Evolutionary conservation across 139 green algal species (phyloP).

Genomic region (Chlamydomonas incerta): DNA sequence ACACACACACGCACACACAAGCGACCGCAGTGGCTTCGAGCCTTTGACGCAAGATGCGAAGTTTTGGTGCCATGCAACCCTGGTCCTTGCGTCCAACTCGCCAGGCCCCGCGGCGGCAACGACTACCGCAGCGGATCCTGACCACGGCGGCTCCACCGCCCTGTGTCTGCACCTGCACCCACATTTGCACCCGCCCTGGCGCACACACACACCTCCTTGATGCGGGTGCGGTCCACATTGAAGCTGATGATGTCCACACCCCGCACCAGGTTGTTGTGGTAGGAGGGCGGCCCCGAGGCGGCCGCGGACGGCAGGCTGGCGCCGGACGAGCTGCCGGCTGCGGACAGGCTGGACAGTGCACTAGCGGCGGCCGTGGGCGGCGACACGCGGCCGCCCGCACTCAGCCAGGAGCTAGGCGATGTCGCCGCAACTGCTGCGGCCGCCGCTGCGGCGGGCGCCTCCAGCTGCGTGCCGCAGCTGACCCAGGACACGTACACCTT

Average conservation of each 20-base stretch:
- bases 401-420: neutral
- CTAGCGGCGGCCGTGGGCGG: no score
- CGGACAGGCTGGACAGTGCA: no score
- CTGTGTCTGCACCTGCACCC: no score
- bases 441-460: neutral
- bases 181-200: no score
- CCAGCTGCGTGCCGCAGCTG: constrained; percentile 16
- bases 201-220: constrained; percentile 12
- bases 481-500: constrained; percentile 16
- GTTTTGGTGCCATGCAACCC: no score
- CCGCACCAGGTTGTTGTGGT: neutral
- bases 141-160: no score
- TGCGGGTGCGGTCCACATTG: constrained; percentile 22
- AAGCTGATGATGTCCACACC: constrained; percentile 37
- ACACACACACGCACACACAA: neutral
- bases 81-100: no score
- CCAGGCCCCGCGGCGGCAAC: no score
- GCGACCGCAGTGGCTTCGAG: no score
- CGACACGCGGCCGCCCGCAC: neutral
- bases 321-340: neutral
- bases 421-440: neutral
- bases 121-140: no score
- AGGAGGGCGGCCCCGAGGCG: neutral
- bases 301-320: no score
- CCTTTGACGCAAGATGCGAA: no score